A percentile compares a stretch with the other conserved stretches of the same genome.
Evolutionary conservation across 2,329 filamentous ascomycete species (phyloP).

Genomic region (Drechslerella stenobrocha): DNA sequence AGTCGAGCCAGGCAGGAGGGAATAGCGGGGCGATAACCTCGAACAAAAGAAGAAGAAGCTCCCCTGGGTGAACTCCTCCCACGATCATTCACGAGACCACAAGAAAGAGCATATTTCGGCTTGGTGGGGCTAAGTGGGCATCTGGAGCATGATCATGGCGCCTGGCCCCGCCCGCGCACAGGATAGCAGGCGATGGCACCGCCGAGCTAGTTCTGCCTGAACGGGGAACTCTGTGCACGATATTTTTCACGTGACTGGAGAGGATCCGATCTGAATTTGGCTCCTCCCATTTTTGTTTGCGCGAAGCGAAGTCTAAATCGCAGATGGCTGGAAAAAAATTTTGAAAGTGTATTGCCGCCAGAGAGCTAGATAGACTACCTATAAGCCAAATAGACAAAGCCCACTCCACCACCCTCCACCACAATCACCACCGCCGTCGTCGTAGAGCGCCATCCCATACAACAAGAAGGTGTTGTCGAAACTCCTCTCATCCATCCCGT

Average conservation of each 20-base stretch:
- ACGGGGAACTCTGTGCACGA: neutral
- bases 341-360: too few relatives aligned
- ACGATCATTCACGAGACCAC: too few relatives aligned
- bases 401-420: too few relatives aligned
- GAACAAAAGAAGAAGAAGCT: slow-evolving; percentile 36
- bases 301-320: slow-evolving; percentile 3
- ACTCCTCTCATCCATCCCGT: slow-evolving; percentile 1
- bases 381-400: neutral
- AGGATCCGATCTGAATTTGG: neutral
- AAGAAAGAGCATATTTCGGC: too few relatives aligned
- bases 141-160: too few relatives aligned
- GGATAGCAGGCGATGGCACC: neutral
- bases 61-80: slow-evolving; percentile 10
- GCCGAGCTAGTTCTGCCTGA: neutral
- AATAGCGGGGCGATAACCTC: slow-evolving; percentile 10
- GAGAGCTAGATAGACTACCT: neutral
- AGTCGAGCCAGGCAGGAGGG: slow-evolving; percentile 16
- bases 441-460: too few relatives aligned
- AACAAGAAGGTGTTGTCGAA: neutral
- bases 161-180: too few relatives aligned
- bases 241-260: neutral
- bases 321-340: slow-evolving; percentile 1
- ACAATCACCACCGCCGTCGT: too few relatives aligned
- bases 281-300: slow-evolving; percentile 6
- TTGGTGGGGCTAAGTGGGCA: too few relatives aligned